These are phyloP conservation scores for Centrapalus pauciflorus DNA, from an alignment of 129 eudicot genomes.

Conservation along the genomic window DNA sequence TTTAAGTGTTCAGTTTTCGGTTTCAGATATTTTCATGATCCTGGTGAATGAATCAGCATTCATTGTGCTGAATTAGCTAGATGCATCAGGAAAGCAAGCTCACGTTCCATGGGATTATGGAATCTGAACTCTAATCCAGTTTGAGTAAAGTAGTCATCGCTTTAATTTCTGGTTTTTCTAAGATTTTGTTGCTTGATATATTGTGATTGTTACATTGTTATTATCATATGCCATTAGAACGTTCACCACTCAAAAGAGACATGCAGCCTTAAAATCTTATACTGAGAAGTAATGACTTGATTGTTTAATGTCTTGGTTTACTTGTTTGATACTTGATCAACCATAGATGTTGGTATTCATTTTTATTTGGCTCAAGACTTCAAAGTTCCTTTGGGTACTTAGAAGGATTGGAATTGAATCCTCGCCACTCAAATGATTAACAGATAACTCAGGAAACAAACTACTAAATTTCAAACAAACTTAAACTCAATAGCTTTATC, in stretches of 20 bases:
- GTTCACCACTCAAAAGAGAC: neutral
- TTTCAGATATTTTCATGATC: neutral
- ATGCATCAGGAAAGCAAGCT: constrained; percentile 2
- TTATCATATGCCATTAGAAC: constrained; percentile 4
- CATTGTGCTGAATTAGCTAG: neutral
- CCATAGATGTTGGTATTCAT: neutral
- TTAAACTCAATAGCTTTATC: neutral
- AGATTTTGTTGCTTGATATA: neutral
- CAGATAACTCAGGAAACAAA: neutral
- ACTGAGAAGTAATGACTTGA: neutral
- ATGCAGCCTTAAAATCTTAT: neutral
- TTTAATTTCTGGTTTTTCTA: neutral
- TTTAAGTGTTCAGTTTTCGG: neutral
- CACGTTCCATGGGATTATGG: neutral
- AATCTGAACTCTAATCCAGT: neutral
- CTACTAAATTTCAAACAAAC: neutral
- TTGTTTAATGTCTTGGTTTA: neutral
- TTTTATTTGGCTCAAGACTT: neutral
- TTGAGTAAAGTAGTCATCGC: neutral
- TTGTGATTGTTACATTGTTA: constrained; percentile 14
- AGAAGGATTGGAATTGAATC: neutral
- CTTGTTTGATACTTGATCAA: neutral
- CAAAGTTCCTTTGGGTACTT: neutral
- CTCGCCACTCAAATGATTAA: neutral
- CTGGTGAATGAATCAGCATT: constrained; percentile 11